Percentiles rank a stretch among this genome's conserved stretches.
Conservation (phyloP, 1,284 basidiomycete species). For the Ganoderma sp. region DNA sequence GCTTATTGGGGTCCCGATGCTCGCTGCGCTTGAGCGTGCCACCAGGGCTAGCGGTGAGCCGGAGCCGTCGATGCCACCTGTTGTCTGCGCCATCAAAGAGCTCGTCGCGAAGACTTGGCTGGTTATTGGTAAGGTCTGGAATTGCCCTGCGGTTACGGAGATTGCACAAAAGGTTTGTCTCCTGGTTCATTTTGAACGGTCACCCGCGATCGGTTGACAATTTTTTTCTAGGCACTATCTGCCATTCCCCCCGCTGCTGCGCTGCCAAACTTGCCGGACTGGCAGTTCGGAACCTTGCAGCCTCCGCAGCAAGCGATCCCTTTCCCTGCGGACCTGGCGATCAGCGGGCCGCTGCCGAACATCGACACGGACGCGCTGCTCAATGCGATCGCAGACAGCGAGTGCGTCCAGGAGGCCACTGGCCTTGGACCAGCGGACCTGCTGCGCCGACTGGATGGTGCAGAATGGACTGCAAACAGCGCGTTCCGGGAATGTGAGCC, state of each 20-base stretch:
- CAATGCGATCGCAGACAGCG: slow-evolving; percentile 54
- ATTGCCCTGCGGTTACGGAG: slow-evolving; percentile 57
- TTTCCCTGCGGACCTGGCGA: slow-evolving; percentile 38
- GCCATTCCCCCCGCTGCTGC: slow-evolving; percentile 22
- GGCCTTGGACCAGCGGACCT: slow-evolving; percentile 65
- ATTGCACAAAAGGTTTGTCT: slow-evolving; percentile 62
- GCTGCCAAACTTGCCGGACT: slow-evolving; percentile 33
- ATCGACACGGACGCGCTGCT: slow-evolving; percentile 66
- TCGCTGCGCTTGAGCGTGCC: slow-evolving; percentile 75
- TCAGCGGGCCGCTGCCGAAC: slow-evolving; percentile 40
- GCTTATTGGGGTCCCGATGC: slow-evolving; percentile 84
- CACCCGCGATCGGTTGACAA: neutral
- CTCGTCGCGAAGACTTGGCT: slow-evolving; percentile 71
- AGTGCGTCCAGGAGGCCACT: slow-evolving; percentile 65
- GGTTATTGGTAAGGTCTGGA: slow-evolving; percentile 76
- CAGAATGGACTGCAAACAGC: slow-evolving; percentile 75
- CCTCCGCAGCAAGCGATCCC: slow-evolving; percentile 44
- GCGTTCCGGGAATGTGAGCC: slow-evolving; percentile 78
- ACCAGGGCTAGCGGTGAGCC: slow-evolving; percentile 48
- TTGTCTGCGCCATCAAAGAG: slow-evolving; percentile 67
- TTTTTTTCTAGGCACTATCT: slow-evolving; percentile 24
- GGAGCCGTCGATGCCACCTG: slow-evolving; percentile 46
- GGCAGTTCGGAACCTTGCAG: slow-evolving; percentile 44
- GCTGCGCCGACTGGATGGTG: slow-evolving; percentile 53
- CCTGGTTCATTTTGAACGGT: neutral